These are phyloP conservation scores for Sphaerulina musiva DNA, from an alignment of 2,329 filamentous ascomycete genomes.

Conservation along the genomic window DNA sequence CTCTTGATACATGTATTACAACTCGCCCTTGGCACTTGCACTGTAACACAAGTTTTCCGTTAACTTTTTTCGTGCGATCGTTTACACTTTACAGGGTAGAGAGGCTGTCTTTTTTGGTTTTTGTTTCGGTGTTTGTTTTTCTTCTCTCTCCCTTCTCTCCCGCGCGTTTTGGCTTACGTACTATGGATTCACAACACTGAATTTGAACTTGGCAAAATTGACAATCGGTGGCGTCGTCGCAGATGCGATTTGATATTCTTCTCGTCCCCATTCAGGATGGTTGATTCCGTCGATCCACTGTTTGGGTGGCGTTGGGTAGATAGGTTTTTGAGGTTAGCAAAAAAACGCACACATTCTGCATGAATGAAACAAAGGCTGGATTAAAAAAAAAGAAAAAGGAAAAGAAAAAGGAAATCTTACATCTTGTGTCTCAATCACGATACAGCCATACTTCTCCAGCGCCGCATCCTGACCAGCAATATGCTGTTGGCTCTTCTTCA, in stretches of 20 bases:
- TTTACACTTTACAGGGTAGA: neutral
- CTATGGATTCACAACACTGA: constrained; percentile 11
- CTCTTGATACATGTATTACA: no score
- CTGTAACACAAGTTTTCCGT: neutral
- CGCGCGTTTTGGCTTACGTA: neutral
- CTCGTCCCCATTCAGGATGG: constrained; percentile 80
- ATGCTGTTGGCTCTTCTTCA: constrained; percentile 31
- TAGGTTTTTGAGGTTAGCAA: no score
- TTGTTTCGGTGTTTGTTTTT: neutral
- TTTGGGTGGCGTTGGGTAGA: no score
- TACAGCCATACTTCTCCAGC: constrained; percentile 62
- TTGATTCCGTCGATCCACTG: constrained; percentile 86
- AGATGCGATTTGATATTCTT: constrained; percentile 44
- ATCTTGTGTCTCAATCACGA: constrained; percentile 64
- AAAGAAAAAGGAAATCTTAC: neutral
- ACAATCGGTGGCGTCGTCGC: constrained; percentile 18
- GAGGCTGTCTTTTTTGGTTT: no score
- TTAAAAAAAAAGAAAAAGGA: no score
- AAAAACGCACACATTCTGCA: no score
- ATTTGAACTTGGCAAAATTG: constrained; percentile 23
- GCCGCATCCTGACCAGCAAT: constrained; percentile 20
- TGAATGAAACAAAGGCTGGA: no score
- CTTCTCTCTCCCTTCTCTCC: no score
- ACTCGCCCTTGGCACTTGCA: constrained; percentile 3
- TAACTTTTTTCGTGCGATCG: constrained; percentile 1